Evolutionary conservation across 169 alveolate genomes (phyloP).

Genomic region (Cryptosporidium sp.): DNA sequence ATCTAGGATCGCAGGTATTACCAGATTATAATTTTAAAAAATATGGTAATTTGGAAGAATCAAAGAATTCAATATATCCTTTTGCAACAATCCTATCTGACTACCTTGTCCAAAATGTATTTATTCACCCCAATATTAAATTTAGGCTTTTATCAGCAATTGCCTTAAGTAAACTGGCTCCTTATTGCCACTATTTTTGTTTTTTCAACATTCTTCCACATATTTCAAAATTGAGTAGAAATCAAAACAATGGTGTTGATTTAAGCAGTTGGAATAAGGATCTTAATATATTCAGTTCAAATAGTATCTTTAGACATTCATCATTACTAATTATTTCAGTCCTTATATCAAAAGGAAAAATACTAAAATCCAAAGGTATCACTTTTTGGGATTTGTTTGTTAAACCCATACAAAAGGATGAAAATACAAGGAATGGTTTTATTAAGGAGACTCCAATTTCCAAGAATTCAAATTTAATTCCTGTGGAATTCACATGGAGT

Average conservation of each 20-base stretch:
- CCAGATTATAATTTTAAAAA: neutral
- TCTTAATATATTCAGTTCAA: constrained; percentile 5
- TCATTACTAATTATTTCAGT: constrained; percentile 37
- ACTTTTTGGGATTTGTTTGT: constrained; percentile 6
- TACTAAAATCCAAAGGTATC: neutral
- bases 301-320: constrained; percentile 43
- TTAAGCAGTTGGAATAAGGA: neutral
- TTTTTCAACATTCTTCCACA: constrained; percentile 1
- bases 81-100: constrained; percentile 28
- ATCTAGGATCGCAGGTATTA: constrained; percentile 20
- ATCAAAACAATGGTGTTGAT: neutral
- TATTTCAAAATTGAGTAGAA: neutral
- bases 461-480: neutral
- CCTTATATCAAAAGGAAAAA: neutral
- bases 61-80: constrained; percentile 12
- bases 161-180: constrained; percentile 37
- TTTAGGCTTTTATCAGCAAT: constrained; percentile 14
- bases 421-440: neutral
- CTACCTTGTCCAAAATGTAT: constrained; percentile 42
- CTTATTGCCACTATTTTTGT: constrained; percentile 9
- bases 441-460: neutral
- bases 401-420: neutral
- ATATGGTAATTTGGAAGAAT: neutral
- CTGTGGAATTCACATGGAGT: constrained; percentile 30
- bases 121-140: constrained; percentile 53